Base-by-base conservation (phyloP, 2,329 filamentous ascomycete species). In the Xylaria sp. region DNA sequence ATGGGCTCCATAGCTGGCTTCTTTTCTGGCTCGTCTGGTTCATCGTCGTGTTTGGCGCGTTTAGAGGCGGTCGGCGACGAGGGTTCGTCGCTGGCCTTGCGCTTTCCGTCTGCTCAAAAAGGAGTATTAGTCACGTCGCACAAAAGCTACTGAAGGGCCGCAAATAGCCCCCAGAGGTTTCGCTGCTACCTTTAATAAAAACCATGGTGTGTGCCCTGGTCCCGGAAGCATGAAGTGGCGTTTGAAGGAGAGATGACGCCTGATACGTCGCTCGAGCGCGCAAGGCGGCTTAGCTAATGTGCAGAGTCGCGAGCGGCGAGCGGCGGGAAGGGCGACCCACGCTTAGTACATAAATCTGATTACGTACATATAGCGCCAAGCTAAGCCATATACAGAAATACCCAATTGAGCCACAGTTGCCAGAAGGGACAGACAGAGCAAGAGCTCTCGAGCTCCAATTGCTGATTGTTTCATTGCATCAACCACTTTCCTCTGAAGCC, bases 71-170 rank as follows among this genome's bases (percentile, higher is more conserved):
- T 85, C 21, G 88, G 85, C 60, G 88, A 89, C 64, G 85, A 82
- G 54, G 88, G 86, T 71, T 92, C 90, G 72, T 91, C 88, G 58
- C 83, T 84, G 3, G 92, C 91, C 81, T 94, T 94, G 79, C 92
- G 90, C 84, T 94, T 94, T 48, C 81, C 84, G 75, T 83, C 86
- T 87, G 68, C 65, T 24, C 45, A 24, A 24, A 14, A 48, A 55
- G 1, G 11, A 45, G 21, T 14, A 32, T 71, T 58, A 71, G 58
- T 12, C 30, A 55, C 21, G 42, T 56, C 9, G 53, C n/a, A 3
- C 6, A 3, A 4, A 11, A 14, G n/a, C 19, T 19, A 50, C 17
- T 19, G 19, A 1, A 7, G 5, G 24, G 53, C 12, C 53, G 30
- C 30, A 14, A 27, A 21, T 19, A 5, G 14, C 4, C 11, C 14